Base-by-base conservation (phyloP, 768 basidiomycete species). In the Coprinopsis strossmayeri region DNA sequence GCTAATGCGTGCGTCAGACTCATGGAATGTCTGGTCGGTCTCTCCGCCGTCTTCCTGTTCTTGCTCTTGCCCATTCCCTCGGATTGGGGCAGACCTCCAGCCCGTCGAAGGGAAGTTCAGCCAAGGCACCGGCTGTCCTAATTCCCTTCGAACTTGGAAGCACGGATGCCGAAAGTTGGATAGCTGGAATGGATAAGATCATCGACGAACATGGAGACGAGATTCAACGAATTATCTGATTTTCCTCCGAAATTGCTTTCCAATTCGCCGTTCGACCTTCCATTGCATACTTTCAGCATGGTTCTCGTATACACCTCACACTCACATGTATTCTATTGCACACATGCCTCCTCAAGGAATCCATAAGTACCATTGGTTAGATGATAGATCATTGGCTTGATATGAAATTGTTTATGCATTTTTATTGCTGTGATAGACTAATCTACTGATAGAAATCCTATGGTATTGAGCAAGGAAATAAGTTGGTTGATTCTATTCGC, bases 21-120 rank as follows among this genome's bases (percentile, higher is more conserved):
- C 82, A 91, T 61, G 78, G 78, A n/a, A 81, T 98, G 74, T 96
- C 94, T 13, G 96, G 96, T 12, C 84, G 96, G 28, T 84, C 90
- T 1, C 74, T 99, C 11, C 81, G 96, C 11, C 82, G 93, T 5
- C 73, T 99, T n/a, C 96, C 96, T 2, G 91, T 98, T 39, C 78
- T 98, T 17, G 91, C 94, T 1, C 81, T 96, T 39, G 91, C 95
- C 3, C 76, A 80, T 5, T 84, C 91, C 61, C 82, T 97, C 43
- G 78, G 83, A 24, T 65, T 73, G 13, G 76, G 78, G 39, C 26
- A 18, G 34, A 20, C 45, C 24, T 10, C 45, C 4, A 21, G 12
- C 27, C 28, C 52, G 35, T 27, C 38, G 26, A 39, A 53, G 18
- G 32, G 47, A n/a, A 43, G 17, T 20, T 10, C 52, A 5, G 13